Evolutionary conservation across 768 basidiomycete genomes (phyloP).

Genomic region (Lyophyllum decastes): DNA sequence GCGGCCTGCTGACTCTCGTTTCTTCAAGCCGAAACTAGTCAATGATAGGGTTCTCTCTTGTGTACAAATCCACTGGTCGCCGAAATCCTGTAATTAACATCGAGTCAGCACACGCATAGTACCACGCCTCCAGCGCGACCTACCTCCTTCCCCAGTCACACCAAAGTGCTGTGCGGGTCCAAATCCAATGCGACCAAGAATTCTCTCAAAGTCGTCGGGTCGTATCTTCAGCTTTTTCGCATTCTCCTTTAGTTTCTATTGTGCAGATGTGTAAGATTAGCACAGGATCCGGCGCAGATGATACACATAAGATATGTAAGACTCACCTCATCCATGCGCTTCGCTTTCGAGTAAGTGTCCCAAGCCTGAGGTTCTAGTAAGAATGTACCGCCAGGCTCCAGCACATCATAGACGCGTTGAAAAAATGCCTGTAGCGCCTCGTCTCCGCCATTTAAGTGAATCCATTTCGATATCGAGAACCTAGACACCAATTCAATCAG

Average conservation of each 20-base stretch:
- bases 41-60: slow-evolving; percentile 39
- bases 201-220: slow-evolving; percentile 59
- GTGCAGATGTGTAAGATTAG: background rate
- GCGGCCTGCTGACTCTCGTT: too few species aligned
- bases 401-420: slow-evolving; percentile 50
- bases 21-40: too few species aligned
- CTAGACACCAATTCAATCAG: slow-evolving; percentile 34
- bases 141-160: slow-evolving; percentile 65
- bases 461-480: slow-evolving; percentile 91
- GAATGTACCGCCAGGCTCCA: slow-evolving; percentile 67
- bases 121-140: slow-evolving; percentile 17
- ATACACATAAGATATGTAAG: too few species aligned
- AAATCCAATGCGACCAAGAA: slow-evolving; percentile 69
- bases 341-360: slow-evolving; percentile 82
- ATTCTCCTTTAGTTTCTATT: slow-evolving; percentile 59
- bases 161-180: slow-evolving; percentile 47
- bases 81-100: slow-evolving; percentile 47
- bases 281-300: background rate
- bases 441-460: slow-evolving; percentile 83
- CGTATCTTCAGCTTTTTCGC: slow-evolving; percentile 56
- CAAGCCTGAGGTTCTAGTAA: slow-evolving; percentile 85
- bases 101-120: background rate
- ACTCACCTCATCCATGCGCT: slow-evolving; percentile 60
- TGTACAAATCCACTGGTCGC: slow-evolving; percentile 64
- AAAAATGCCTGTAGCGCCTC: slow-evolving; percentile 73